Evolutionary conservation across 495 filamentous ascomycete species (phyloP).

Genomic region (Penicillium canescens): DNA sequence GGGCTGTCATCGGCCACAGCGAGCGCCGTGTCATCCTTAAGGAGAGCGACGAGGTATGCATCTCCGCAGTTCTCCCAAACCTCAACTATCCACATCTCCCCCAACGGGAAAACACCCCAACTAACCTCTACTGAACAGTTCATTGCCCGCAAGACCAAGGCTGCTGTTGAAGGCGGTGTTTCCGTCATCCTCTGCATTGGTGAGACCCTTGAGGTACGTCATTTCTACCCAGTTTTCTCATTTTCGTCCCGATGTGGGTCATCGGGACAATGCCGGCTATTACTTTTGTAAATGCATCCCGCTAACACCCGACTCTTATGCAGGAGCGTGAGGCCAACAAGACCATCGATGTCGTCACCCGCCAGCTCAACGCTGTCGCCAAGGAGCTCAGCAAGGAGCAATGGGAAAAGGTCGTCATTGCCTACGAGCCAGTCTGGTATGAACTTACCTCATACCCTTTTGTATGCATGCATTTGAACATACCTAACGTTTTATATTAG

Average conservation of each 20-base stretch:
- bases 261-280: slow-evolving; percentile 20
- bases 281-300: slow-evolving; percentile 15
- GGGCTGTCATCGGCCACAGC: slow-evolving; percentile 89
- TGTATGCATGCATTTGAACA: neutral
- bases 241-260: slow-evolving; percentile 30
- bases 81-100: neutral
- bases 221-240: slow-evolving; percentile 23
- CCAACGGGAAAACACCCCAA: neutral
- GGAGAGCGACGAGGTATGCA: slow-evolving; percentile 70
- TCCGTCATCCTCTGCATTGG: slow-evolving; percentile 95
- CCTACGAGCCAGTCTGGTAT: slow-evolving; percentile 97
- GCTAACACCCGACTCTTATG: slow-evolving; percentile 30
- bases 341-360: slow-evolving; percentile 88
- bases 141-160: slow-evolving; percentile 89
- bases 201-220: slow-evolving; percentile 76
- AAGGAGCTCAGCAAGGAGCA: slow-evolving; percentile 65
- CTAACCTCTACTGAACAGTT: slow-evolving; percentile 44
- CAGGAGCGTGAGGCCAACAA: slow-evolving; percentile 80
- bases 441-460: slow-evolving; percentile 4
- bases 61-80: neutral
- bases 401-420: slow-evolving; percentile 93
- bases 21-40: slow-evolving; percentile 86
- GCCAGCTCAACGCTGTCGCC: slow-evolving; percentile 68
- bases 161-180: slow-evolving; percentile 81
- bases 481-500: slow-evolving; percentile 25